Evolutionary conservation across 805 yeast genomes (phyloP), one percentile per base, ranked within the genome.

Genomic region (Myxozyma neglecta): DNA sequence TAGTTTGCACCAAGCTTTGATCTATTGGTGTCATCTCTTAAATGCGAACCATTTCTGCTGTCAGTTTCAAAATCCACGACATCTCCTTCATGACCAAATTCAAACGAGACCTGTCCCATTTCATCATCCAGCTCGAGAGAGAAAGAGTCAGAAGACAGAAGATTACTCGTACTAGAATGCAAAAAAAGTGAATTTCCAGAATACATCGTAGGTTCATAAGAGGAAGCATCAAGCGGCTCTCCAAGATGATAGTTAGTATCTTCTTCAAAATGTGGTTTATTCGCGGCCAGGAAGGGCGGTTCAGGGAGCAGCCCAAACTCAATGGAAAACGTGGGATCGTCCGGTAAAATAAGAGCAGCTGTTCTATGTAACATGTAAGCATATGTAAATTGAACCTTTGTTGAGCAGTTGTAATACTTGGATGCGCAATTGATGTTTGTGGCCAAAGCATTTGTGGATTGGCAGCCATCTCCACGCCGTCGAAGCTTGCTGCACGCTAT

Each of bases 311-410:
- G 47, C 7, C 66, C 67, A 36, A 59, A 64, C 10, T 64, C 66
- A 39, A 64, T 58, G 18, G 65, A 44, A 35, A 64, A 64, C n/a
- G 56, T 20, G 16, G 67, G 67, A 44, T 64, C 67, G 36, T 64
- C 66, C 6, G 35, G 18, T 18, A 63, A 37, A 8, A 51, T 10
- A 20, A 47, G 39, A 10, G 29, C 5, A 24, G 29, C 5, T 24
- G 29, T 24, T 24, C 29, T 24, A 24, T 24, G 29, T 24, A 24
- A 24, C 4, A 24, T 24, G 29, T 24, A 24, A 24, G 29, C 29
- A 24, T 24, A 24, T 24, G 29, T 24, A 24, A 24, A 3, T 24
- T 24, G 5, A 5, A 24, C 29, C 29, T 24, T 24, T 24, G n/a
- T 24, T 24, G 2, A 24, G 29, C 29, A 24, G 5, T 24, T 18